Evolutionary conservation across 345 rosid genomes (phyloP).

Genomic region (Lepidium africanum): DNA sequence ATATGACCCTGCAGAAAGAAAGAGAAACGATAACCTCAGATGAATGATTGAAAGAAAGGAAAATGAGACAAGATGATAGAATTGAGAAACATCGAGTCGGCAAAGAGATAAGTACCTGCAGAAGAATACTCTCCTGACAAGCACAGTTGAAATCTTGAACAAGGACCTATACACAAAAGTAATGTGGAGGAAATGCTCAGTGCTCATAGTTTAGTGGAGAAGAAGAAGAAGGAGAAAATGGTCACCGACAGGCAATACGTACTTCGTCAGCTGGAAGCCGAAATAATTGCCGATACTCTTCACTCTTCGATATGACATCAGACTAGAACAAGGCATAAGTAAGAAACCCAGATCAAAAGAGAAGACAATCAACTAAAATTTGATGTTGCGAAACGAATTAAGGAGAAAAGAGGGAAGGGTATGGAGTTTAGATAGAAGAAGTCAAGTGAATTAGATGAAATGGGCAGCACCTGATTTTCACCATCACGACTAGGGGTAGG

Average conservation of each 20-base stretch:
- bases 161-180: slow-evolving; percentile 41
- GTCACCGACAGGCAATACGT: slow-evolving; percentile 21
- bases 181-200: background rate
- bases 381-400: background rate
- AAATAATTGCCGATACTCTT: slow-evolving; percentile 79
- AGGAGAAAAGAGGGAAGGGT: background rate
- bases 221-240: background rate
- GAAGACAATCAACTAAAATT: background rate
- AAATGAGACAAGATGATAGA: background rate
- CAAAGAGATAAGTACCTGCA: slow-evolving; percentile 48
- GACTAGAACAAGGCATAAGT: slow-evolving; percentile 32
- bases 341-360: background rate
- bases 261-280: slow-evolving; percentile 84
- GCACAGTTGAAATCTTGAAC: slow-evolving; percentile 97
- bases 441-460: background rate
- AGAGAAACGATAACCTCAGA: background rate
- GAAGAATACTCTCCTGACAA: slow-evolving; percentile 84
- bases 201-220: background rate
- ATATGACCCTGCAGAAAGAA: slow-evolving; percentile 76
- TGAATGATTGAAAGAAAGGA: background rate
- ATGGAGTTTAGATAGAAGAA: background rate
- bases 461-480: slow-evolving; percentile 45
- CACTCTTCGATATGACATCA: slow-evolving; percentile 45
- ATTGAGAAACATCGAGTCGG: background rate
- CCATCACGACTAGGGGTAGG: slow-evolving; percentile 38